These are phyloP conservation scores for Nicotiana tabacum DNA, from an alignment of 257 asterid genomes.

Conservation along the genomic window DNA sequence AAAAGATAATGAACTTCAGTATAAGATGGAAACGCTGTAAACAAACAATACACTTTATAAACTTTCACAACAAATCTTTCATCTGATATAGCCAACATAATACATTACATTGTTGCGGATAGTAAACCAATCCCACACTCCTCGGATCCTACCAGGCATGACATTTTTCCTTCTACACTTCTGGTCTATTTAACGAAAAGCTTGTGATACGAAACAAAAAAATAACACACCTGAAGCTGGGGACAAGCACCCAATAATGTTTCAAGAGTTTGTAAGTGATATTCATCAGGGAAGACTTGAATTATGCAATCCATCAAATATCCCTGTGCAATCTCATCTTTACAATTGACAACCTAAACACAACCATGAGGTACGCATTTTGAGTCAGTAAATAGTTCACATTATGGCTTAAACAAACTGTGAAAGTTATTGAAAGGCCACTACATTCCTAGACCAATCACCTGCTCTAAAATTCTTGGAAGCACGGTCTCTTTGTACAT, in stretches of 20 bases:
- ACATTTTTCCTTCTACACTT: neutral
- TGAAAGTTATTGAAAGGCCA: conserved; percentile 9
- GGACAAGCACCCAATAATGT: conserved; percentile 92
- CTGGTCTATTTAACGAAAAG: neutral
- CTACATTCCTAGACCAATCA: conserved; percentile 14
- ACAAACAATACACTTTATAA: neutral
- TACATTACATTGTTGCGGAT: neutral
- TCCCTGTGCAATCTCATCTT: conserved; percentile 93
- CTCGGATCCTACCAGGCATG: neutral
- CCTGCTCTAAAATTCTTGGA: conserved; percentile 97
- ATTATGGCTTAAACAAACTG: neutral
- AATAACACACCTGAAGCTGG: conserved; percentile 78
- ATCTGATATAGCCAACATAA: neutral
- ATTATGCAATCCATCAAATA: conserved; percentile 98
- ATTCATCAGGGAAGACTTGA: conserved; percentile 99
- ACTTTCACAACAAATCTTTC: neutral
- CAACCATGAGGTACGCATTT: conserved; percentile 9
- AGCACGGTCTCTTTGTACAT: conserved; percentile 91
- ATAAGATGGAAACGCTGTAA: neutral
- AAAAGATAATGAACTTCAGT: neutral
- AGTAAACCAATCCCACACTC: neutral
- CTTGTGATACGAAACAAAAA: neutral
- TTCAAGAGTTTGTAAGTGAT: conserved; percentile 96
- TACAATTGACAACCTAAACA: conserved; percentile 88
- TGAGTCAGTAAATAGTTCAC: neutral